Evolutionary conservation across 805 yeast species (phyloP), one percentile per base, ranked within the genome.

Genomic region (Candida sanyiensis): DNA sequence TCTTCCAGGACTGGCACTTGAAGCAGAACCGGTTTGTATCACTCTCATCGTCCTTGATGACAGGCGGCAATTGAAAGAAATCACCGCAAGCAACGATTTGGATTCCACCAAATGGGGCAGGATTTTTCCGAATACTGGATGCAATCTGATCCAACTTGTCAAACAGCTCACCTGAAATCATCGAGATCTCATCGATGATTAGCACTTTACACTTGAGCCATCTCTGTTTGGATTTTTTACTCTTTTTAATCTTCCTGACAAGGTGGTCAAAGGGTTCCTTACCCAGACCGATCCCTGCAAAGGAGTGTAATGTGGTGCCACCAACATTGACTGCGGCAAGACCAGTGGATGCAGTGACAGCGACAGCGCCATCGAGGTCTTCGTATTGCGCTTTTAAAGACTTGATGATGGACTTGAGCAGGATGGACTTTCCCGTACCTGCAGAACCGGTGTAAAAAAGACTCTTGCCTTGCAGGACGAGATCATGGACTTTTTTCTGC

Each of bases 401-500:
- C 49, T 73, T 72, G 39, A 84, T 83, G 26, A 84, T 66, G 9
- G 76, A 68, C 44, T 73, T 71, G 36, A 93, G 63, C n/a, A 93
- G 65, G 4, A 93, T 82, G 2, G 98, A 90, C 57, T 93, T 93
- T 56, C 98, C 98, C 0, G 98, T 93, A 52, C 98, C 98, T 0
- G 98, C 98, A 24, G 97, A 87, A 36, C 98, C 98, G 0, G 98
- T 93, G 57, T 85, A 93, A 56, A 93, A 93, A 3, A 93, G 62
- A 43, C 81, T 85, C 13, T 67, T 63, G 0, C 94, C 88, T 17
- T 66, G 54, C 31, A 74, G 60, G 0, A 81, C 95, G 38, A 84
- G 60, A 8, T 77, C 73, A 9, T 85, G 68, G 17, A 93, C 77
- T 35, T 70, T 62, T 40, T 72, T 70, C 53, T 84, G 94, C 52